phyloP scores from a whole-genome alignment of 495 filamentous ascomycete genomes.

The Penicillium argentinense region DNA sequence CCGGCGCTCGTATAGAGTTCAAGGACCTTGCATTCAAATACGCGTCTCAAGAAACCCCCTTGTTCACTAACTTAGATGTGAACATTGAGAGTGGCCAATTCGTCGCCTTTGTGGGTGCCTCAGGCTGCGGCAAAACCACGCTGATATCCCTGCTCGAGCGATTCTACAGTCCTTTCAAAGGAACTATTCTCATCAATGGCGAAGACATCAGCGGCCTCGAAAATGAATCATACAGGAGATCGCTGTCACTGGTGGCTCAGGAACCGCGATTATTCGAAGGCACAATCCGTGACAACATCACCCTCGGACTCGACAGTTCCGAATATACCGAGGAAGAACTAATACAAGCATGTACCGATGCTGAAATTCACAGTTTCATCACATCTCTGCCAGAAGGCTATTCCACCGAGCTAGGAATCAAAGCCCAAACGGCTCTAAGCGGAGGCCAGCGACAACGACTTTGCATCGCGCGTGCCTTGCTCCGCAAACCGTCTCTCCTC shows the following conservation, averaged over 20 bases:
- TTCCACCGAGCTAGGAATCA: constrained; percentile 58
- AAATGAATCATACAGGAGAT: constrained; percentile 38
- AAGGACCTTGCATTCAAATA: constrained; percentile 60
- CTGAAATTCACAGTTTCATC: constrained; percentile 59
- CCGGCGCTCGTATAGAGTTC: constrained; percentile 32
- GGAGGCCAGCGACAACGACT: constrained; percentile 77
- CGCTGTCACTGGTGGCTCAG: constrained; percentile 52
- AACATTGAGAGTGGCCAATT: constrained; percentile 63
- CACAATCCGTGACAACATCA: constrained; percentile 50
- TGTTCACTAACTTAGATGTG: constrained; percentile 45
- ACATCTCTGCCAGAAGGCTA: constrained; percentile 57
- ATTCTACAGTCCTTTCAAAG: constrained; percentile 57
- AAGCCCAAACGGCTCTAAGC: constrained; percentile 56
- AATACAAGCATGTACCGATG: constrained; percentile 51
- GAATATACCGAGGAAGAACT: constrained; percentile 46
- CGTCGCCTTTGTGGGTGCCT: constrained; percentile 68
- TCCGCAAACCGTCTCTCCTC: constrained; percentile 65
- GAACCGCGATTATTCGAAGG: constrained; percentile 53
- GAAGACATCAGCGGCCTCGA: constrained; percentile 35
- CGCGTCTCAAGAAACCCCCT: constrained; percentile 47
- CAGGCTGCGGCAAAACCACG: constrained; percentile 73
- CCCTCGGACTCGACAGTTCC: constrained; percentile 41
- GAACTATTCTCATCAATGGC: constrained; percentile 38
- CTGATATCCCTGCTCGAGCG: constrained; percentile 62
- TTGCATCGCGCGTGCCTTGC: constrained; percentile 69